Conservation (phyloP, 768 basidiomycete genomes). For the Xerocomellus chrysenteron region DNA sequence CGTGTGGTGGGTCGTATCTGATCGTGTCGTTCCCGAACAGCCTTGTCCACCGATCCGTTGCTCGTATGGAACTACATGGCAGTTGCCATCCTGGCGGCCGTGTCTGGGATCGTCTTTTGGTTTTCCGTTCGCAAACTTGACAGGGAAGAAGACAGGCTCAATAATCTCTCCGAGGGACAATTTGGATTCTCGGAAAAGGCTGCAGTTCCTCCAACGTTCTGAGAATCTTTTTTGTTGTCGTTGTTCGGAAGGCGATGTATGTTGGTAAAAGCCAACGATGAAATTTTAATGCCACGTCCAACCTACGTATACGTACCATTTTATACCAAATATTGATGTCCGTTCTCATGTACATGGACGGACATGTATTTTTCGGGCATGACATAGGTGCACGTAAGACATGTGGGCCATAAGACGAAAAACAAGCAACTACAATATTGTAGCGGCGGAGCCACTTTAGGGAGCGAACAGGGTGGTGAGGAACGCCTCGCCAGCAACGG, state of each 20-base stretch:
- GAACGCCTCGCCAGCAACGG: conserved; percentile 79
- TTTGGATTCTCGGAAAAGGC: conserved; percentile 17
- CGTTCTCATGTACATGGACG: neutral
- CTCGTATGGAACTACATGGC: conserved; percentile 74
- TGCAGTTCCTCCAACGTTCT: neutral
- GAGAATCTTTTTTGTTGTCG: neutral
- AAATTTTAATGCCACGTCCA: neutral
- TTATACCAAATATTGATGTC: neutral
- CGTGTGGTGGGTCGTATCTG: neutral
- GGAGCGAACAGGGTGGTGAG: conserved; percentile 81
- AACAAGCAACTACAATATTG: conserved; percentile 2
- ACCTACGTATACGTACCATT: neutral
- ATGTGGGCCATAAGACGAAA: conserved; percentile 9
- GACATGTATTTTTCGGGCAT: conserved; percentile 14
- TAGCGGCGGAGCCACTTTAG: conserved; percentile 40
- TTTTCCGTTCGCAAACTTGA: conserved; percentile 56
- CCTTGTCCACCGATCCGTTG: conserved; percentile 67
- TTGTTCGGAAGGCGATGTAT: too few relatives aligned
- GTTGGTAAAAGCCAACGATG: neutral
- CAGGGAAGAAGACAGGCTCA: conserved; percentile 59
- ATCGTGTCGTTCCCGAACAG: conserved; percentile 25
- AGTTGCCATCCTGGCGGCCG: conserved; percentile 53
- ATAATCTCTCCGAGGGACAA: conserved; percentile 47
- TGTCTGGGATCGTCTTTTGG: conserved; percentile 56
- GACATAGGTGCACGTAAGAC: conserved; percentile 16